These are phyloP conservation scores for Camellia granthamiana DNA, from an alignment of 148 eudicot genomes.

Conservation along the genomic window DNA sequence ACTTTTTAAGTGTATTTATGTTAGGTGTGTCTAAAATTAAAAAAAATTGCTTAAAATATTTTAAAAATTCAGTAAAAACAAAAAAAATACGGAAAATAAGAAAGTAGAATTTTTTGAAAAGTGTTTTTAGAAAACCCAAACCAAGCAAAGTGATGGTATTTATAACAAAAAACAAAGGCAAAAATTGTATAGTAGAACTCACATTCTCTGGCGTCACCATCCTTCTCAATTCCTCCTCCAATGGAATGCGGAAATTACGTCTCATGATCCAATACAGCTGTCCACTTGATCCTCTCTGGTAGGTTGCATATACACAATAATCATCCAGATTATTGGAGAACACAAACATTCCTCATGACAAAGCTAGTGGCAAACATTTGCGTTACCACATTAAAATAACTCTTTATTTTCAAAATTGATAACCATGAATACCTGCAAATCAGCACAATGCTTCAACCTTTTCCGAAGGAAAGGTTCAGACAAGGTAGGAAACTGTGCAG, in stretches of 20 bases:
- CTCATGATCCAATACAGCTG: constrained; percentile 74
- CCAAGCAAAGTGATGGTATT: neutral
- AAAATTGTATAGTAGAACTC: constrained; percentile 31
- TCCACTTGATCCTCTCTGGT: constrained; percentile 73
- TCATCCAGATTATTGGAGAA: neutral
- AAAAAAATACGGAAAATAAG: too few species aligned
- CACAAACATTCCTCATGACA: neutral
- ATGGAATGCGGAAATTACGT: constrained; percentile 83
- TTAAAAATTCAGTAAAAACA: too few species aligned
- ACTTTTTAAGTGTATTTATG: too few species aligned
- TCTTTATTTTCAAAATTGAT: neutral
- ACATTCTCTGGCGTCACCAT: constrained; percentile 95
- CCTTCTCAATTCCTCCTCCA: constrained; percentile 91
- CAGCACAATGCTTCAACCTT: constrained; percentile 84
- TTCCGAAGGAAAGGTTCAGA: constrained; percentile 76
- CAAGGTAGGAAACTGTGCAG: constrained; percentile 67
- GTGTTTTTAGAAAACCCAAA: too few species aligned
- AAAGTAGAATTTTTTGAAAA: too few species aligned
- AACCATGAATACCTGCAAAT: constrained; percentile 65
- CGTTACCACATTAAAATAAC: neutral
- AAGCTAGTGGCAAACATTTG: constrained; percentile 3
- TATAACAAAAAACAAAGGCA: neutral
- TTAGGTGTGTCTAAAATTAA: too few species aligned
- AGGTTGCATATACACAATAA: constrained; percentile 17
- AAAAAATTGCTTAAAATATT: too few species aligned